Conservation (phyloP, 2,329 filamentous ascomycete species). For the Fonsecaea erecta region DNA sequence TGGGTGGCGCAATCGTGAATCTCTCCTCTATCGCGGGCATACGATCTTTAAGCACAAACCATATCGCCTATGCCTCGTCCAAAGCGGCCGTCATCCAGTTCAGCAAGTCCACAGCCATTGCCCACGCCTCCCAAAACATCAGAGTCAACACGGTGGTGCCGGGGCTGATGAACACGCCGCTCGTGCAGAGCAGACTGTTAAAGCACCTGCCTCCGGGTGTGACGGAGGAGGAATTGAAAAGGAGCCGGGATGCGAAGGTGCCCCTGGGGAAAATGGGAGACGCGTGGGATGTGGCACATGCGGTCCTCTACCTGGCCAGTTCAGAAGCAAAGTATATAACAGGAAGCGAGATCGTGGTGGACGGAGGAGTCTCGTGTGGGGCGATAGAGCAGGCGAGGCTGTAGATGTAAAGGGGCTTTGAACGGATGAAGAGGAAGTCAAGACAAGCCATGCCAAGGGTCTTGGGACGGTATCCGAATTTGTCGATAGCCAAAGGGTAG, state of each 20-base stretch:
- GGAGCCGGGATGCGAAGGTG: slow-evolving; percentile 53
- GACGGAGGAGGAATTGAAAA: not conserved
- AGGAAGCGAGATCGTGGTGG: slow-evolving; percentile 45
- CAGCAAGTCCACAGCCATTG: slow-evolving; percentile 55
- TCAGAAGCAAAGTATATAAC: slow-evolving; percentile 44
- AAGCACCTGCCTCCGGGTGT: not conserved
- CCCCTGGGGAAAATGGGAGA: slow-evolving; percentile 44
- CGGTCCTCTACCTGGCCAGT: slow-evolving; percentile 41
- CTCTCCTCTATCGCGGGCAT: slow-evolving; percentile 59
- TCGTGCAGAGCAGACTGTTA: slow-evolving; percentile 45
- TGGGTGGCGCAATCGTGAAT: slow-evolving; percentile 51
- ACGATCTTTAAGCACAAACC: slow-evolving; percentile 57
- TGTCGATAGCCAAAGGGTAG: too few relatives aligned
- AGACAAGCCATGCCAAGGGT: not conserved
- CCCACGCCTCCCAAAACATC: slow-evolving; percentile 47
- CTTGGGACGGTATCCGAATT: not conserved
- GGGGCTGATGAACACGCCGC: slow-evolving; percentile 61
- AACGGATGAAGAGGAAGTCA: not conserved
- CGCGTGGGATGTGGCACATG: slow-evolving; percentile 44
- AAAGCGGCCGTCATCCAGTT: slow-evolving; percentile 60
- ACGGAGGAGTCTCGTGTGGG: slow-evolving; percentile 40
- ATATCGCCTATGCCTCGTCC: slow-evolving; percentile 59
- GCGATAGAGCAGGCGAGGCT: not conserved
- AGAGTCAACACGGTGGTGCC: slow-evolving; percentile 62
- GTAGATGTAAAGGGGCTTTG: not conserved